Evolutionary conservation across 2,329 filamentous ascomycete genomes (phyloP).

Genomic region (Calonectria hongkongensis): DNA sequence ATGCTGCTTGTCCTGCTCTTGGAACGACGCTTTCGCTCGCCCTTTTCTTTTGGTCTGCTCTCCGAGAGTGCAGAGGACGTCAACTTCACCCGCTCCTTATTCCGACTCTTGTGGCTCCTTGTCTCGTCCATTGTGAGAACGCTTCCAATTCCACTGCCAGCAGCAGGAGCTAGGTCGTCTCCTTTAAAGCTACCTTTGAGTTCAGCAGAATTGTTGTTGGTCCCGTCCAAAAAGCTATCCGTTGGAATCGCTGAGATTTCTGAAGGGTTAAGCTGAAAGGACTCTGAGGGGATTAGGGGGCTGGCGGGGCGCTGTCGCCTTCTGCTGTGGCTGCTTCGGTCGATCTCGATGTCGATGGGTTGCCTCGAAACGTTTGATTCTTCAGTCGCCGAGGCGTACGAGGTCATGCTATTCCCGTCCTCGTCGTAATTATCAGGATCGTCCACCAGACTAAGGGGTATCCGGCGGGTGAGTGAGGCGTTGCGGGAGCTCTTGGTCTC

Average conservation of each 20-base stretch:
- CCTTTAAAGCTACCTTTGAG: slow-evolving; percentile 62
- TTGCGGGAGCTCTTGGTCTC: slow-evolving; percentile 85
- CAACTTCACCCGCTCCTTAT: slow-evolving; percentile 65
- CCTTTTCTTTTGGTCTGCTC: slow-evolving; percentile 67
- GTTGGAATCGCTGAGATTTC: slow-evolving; percentile 88
- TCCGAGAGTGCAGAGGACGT: slow-evolving; percentile 55
- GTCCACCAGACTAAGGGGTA: slow-evolving; percentile 69
- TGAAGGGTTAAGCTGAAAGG: slow-evolving; percentile 81
- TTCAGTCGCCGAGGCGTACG: slow-evolving; percentile 85
- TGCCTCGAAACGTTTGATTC: slow-evolving; percentile 85
- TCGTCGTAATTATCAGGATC: slow-evolving; percentile 69
- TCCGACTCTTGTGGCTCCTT: slow-evolving; percentile 67
- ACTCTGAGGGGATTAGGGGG: slow-evolving; percentile 78
- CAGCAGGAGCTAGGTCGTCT: slow-evolving; percentile 62
- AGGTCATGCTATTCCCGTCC: slow-evolving; percentile 81
- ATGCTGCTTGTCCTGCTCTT: slow-evolving; percentile 71
- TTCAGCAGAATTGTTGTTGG: slow-evolving; percentile 66
- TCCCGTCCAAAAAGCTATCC: slow-evolving; percentile 78
- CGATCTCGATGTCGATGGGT: slow-evolving; percentile 93
- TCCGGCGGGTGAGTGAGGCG: slow-evolving; percentile 73
- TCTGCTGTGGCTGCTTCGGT: slow-evolving; percentile 73
- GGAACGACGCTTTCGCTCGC: slow-evolving; percentile 68
- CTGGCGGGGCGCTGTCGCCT: slow-evolving; percentile 79
- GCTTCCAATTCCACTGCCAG: slow-evolving; percentile 58
- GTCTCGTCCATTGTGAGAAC: slow-evolving; percentile 65